Conservation (phyloP, 768 basidiomycete species). For the Floccularia luteovirens region DNA sequence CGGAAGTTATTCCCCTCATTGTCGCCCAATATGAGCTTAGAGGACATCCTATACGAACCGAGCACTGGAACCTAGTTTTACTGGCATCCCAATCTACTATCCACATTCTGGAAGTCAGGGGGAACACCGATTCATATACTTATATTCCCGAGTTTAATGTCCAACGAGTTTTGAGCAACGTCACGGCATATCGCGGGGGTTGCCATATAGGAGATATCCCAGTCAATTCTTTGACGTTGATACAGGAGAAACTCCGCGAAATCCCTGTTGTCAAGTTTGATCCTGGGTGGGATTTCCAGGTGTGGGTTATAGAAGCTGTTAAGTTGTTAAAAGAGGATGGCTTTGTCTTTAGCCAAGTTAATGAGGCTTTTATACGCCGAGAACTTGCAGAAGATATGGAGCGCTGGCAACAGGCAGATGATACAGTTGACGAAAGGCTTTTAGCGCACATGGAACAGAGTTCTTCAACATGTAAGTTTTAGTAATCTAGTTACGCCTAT, state of each 20-base stretch:
- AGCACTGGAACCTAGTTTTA: slow-evolving; percentile 7
- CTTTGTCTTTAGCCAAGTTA: slow-evolving; percentile 5
- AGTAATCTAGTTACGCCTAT: no score
- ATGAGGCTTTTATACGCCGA: slow-evolving; percentile 3
- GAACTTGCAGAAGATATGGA: slow-evolving; percentile 6
- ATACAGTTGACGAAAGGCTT: slow-evolving; percentile 7
- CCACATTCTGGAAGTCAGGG: slow-evolving; percentile 7
- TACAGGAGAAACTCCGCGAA: slow-evolving; percentile 3
- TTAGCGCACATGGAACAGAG: slow-evolving; percentile 1
- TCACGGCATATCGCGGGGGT: slow-evolving; percentile 7
- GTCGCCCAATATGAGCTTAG: slow-evolving; percentile 3
- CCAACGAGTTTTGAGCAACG: slow-evolving; percentile 1
- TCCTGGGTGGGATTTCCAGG: slow-evolving; percentile 6
- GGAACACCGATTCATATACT: slow-evolving; percentile 6
- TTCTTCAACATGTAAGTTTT: no score
- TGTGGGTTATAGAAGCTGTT: slow-evolving; percentile 8
- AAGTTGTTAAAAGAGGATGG: slow-evolving; percentile 5
- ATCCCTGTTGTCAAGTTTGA: slow-evolving; percentile 6
- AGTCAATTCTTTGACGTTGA: slow-evolving; percentile 2
- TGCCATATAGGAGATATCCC: slow-evolving; percentile 9
- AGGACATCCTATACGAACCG: slow-evolving; percentile 3
- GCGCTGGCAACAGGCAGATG: slow-evolving; percentile 6
- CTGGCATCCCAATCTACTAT: slow-evolving; percentile 4
- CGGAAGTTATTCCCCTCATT: slow-evolving; percentile 5
- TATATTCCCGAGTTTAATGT: slow-evolving; percentile 4